A percentile compares a stretch with the other conserved stretches of the same genome.
Evolutionary conservation across 1,284 basidiomycete genomes (phyloP).

Genomic region (Cryptococcus jaspeensis): DNA sequence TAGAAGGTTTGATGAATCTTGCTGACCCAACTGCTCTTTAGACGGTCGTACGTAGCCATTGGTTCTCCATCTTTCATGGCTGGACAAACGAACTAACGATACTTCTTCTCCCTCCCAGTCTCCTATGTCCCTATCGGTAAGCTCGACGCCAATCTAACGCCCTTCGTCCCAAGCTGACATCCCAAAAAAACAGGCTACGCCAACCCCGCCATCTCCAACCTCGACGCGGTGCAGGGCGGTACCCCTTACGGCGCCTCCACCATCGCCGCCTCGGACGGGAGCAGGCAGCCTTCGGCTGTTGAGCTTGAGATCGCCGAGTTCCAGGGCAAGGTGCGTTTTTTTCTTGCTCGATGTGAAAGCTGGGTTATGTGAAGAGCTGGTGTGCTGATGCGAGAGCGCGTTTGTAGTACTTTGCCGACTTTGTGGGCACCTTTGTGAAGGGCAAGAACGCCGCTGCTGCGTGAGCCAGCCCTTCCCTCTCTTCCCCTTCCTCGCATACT

Average conservation of each 20-base stretch:
- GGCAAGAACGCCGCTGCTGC: slow-evolving; percentile 24
- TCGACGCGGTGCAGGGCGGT: slow-evolving; percentile 64
- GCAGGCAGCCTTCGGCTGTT: slow-evolving; percentile 61
- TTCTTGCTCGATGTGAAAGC: background rate
- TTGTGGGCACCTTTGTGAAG: slow-evolving; percentile 36
- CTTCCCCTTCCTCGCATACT: background rate
- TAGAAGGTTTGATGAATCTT: background rate
- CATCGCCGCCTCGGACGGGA: slow-evolving; percentile 63
- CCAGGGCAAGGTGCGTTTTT: slow-evolving; percentile 57
- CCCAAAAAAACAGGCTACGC: slow-evolving; percentile 54
- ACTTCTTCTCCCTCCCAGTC: slow-evolving; percentile 10
- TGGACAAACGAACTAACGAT: no score
- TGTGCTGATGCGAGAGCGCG: background rate
- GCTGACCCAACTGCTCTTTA: background rate
- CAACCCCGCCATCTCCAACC: slow-evolving; percentile 61
- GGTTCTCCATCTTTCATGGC: background rate
- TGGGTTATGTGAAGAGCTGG: background rate
- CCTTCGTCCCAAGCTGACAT: no score
- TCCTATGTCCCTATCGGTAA: slow-evolving; percentile 66
- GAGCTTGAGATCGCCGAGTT: slow-evolving; percentile 66
- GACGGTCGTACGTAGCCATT: slow-evolving; percentile 16
- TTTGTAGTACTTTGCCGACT: slow-evolving; percentile 41
- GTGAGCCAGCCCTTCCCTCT: background rate
- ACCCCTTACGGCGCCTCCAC: slow-evolving; percentile 64
- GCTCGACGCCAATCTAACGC: no score